Percentiles rank a stretch among this genome's conserved stretches.
Evolutionary conservation across 257 asterid species (phyloP).

Genomic region (Haberlea rhodopensis): DNA sequence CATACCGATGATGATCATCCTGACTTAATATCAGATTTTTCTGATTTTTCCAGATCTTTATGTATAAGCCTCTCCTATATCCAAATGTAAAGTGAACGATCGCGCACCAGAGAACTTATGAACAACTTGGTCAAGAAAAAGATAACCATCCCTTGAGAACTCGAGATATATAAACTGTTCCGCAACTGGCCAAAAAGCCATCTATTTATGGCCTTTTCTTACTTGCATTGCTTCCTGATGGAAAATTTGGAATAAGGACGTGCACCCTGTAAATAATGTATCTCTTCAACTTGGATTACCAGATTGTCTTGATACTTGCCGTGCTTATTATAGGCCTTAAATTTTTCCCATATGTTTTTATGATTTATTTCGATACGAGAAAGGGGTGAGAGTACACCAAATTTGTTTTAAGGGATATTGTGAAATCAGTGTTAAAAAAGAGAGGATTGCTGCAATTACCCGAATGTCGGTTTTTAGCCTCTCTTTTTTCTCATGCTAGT

Average conservation of each 20-base stretch:
- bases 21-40: conserved; percentile 7
- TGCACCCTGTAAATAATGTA: conserved; percentile 21
- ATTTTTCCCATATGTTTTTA: not conserved
- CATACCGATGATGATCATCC: conserved; percentile 7
- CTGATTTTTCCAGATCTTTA: conserved; percentile 6
- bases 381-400: too few species aligned
- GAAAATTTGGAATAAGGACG: conserved; percentile 16
- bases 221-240: not conserved
- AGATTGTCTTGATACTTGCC: not conserved
- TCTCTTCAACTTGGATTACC: conserved; percentile 21
- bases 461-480: too few species aligned
- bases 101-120: conserved; percentile 13
- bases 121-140: conserved; percentile 23
- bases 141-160: conserved; percentile 3
- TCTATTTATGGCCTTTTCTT: conserved; percentile 16
- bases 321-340: conserved; percentile 5
- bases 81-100: conserved; percentile 23
- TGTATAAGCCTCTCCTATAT: conserved; percentile 20
- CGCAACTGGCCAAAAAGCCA: conserved; percentile 17
- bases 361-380: conserved; percentile 15
- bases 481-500: too few species aligned
- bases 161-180: conserved; percentile 5
- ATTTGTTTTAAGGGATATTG: too few species aligned
- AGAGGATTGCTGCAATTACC: not conserved
- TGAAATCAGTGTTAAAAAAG: too few species aligned